Evolutionary conservation across 345 rosid species (phyloP).

Genomic region (Syzygium jambos): DNA sequence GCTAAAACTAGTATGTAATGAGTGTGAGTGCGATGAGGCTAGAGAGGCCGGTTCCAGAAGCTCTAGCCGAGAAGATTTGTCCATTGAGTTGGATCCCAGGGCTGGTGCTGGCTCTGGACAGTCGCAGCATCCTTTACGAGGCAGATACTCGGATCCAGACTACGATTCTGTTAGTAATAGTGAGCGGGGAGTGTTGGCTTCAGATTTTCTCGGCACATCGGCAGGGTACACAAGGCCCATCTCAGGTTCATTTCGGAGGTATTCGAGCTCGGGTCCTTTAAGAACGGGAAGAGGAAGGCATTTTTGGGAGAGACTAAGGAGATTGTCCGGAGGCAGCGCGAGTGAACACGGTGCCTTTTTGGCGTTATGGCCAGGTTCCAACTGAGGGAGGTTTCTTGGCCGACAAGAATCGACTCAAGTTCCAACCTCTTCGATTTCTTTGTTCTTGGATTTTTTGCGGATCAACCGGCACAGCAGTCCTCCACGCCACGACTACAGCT

Average conservation of each 20-base stretch:
- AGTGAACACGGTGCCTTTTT: conserved; percentile 50
- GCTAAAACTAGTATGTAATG: conserved; percentile 75
- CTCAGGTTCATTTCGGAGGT: conserved; percentile 43
- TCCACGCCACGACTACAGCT: neutral
- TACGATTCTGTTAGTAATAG: conserved; percentile 52
- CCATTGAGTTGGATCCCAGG: conserved; percentile 34
- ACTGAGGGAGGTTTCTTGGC: conserved; percentile 16
- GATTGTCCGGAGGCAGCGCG: conserved; percentile 51
- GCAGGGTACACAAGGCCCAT: conserved; percentile 25
- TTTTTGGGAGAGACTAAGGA: conserved; percentile 59
- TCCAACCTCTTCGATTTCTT: neutral
- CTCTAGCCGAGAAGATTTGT: conserved; percentile 35
- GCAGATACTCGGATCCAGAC: conserved; percentile 20
- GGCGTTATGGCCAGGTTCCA: conserved; percentile 50
- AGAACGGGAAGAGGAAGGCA: conserved; percentile 35
- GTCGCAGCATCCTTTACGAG: conserved; percentile 21
- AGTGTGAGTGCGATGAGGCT: conserved; percentile 71
- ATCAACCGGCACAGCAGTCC: neutral
- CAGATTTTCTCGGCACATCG: conserved; percentile 39
- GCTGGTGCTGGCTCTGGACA: conserved; percentile 39
- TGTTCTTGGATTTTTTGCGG: neutral
- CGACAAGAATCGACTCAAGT: neutral
- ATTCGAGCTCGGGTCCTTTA: conserved; percentile 71
- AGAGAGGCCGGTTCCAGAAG: conserved; percentile 49
- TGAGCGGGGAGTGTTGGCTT: conserved; percentile 49